Evolutionary conservation across 306 rosid genomes (phyloP).

Genomic region (Macrotyloma uniflorum): DNA sequence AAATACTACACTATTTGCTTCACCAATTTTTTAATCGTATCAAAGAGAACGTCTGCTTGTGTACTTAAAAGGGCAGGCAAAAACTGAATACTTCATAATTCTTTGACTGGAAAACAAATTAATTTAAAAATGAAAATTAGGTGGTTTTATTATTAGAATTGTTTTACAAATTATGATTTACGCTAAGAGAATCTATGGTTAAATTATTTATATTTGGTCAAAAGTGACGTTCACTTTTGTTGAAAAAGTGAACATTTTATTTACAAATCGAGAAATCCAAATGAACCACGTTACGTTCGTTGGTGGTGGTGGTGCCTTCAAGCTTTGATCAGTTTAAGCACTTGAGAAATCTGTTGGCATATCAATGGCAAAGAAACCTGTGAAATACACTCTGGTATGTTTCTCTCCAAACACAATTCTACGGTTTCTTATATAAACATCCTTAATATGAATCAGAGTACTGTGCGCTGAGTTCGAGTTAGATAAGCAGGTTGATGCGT

Average conservation of each 20-base stretch:
- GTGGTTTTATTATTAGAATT: too few relatives aligned
- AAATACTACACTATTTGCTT: too few relatives aligned
- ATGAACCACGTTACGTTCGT: neutral
- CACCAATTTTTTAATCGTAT: too few relatives aligned
- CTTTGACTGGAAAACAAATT: too few relatives aligned
- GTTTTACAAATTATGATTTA: too few relatives aligned
- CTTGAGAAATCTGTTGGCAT: neutral
- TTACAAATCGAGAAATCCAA: neutral
- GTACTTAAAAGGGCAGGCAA: too few relatives aligned
- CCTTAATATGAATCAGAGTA: neutral
- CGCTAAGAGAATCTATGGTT: too few relatives aligned
- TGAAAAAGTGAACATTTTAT: neutral
- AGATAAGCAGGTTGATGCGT: constrained; percentile 63
- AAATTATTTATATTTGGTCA: too few relatives aligned
- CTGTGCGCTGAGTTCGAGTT: neutral
- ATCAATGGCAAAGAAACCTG: constrained; percentile 52
- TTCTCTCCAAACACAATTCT: neutral
- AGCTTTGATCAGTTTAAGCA: neutral
- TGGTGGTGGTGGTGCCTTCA: neutral
- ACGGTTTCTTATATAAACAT: neutral
- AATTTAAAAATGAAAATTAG: too few relatives aligned
- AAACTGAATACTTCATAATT: too few relatives aligned
- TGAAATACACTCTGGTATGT: constrained; percentile 66
- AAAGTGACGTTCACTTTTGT: neutral
- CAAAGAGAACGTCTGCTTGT: too few relatives aligned